Base-by-base conservation (phyloP, 495 filamentous ascomycete species). In the Tuber melanosporum region DNA sequence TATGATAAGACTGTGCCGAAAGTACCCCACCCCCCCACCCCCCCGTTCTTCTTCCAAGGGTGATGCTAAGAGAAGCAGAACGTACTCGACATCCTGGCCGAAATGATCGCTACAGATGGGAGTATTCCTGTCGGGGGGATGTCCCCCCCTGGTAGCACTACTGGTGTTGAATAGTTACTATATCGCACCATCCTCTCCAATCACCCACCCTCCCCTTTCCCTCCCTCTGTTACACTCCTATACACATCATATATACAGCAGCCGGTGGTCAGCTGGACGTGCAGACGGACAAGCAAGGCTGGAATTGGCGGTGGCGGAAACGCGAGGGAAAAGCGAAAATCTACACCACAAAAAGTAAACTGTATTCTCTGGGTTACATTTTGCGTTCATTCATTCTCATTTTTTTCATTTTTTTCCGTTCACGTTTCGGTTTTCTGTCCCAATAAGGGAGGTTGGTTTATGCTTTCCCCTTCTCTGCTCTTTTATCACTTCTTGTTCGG, bases 1-100 rank as follows among this genome's bases (percentile, higher is more conserved):
- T 99, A 98, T 86, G 96, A 98, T 85, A 97, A 97, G 89, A 98
- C 95, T 70, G 94, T 97, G 39, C 90, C 93, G 71, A 97, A 97
- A 90, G 90, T 91, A 86, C 77, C 83, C 76, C 72, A 41, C 39
- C 2, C 46, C 44, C n/a, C 19, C 47, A 26, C 41, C 8, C 32
- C 45, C 12, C 14, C 15, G 36, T 26, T 45, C 32, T 44, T 70
- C 36, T 32, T 73, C 22, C 26, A 43, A 45, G 44, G 69, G 15
- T 36, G 32, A 46, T 32, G 36, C 75, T 85, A 79, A 85, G 52
- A 41, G 45, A 73, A 57, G 71, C 79, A 94, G 90, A 94, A 94
- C 74, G 91, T 98, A 52, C 89, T 99, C 71, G 95, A 98, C 84
- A 89, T 98, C 74, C 90, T 99, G 70, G 96, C 95, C 62, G 94